Base-by-base conservation (phyloP, 2,329 filamentous ascomycete species). In the Colletotrichum paranaense region DNA sequence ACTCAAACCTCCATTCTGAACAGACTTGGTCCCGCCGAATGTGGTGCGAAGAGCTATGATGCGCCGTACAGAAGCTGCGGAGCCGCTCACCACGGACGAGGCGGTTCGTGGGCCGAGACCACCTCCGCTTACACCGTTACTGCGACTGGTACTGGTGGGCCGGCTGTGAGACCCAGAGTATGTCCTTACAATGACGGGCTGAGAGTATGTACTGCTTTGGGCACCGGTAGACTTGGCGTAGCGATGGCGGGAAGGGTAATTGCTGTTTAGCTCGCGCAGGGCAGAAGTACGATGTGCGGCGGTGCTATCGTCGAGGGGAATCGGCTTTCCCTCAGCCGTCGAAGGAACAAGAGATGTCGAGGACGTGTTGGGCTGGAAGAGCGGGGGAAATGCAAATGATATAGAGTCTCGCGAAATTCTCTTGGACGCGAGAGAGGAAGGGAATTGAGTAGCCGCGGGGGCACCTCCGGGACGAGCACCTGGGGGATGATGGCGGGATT, bases 181-280 rank as follows among this genome's bases (percentile, higher is more conserved):
- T 62, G 90, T 92, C 71, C 90, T 87, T 28, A 92, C 91, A 52
- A 92, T 88, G 69, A 92, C 89, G n/a, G 91, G 91, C 74, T 92
- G 89, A 3, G 88, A 91, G 78, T 90, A 91, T 52, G 89, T 91
- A 75, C 85, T 89, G 80, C 83, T 90, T 77, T 88, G 85, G 22
- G 89, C 86, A 12, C 88, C 87, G 14, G 87, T 86, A 28, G 88
- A 88, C 79, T 90, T 88, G 72, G 88, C 83, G 83, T 88, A 90
- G 75, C 86, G 87, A 78, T 88, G 89, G 57, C 87, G 86, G 63
- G 87, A 89, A 6, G 89, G 88, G 71, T 89, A 90, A 76, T 87
- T 87, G 77, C 82, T 86, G 80, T 89, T 92, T 73, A 92, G 84
- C 79, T 91, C 88, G 67, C 89, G 88, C 64, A 92, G 82, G 59